These are phyloP conservation scores for Talaromyces funiculosus DNA, from an alignment of 2,329 filamentous ascomycete genomes.

Conservation along the genomic window DNA sequence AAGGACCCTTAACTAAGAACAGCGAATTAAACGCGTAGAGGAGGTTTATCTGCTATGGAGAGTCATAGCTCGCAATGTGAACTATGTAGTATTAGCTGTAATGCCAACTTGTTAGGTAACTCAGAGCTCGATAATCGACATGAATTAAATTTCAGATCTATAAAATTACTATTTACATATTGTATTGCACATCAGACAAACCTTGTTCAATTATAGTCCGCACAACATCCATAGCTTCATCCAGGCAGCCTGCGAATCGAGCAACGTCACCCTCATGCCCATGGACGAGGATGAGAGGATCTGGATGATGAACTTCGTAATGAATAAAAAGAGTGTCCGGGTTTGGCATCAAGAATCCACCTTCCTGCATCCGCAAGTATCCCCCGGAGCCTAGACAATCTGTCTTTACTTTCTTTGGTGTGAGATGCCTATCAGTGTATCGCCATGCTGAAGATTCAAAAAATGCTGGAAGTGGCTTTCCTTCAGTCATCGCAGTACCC, in stretches of 20 bases:
- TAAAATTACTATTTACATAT: too few relatives aligned
- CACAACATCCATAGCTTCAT: too few relatives aligned
- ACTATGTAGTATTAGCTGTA: too few relatives aligned
- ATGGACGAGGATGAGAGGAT: background rate
- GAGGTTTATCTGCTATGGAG: too few relatives aligned
- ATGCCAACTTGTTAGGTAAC: too few relatives aligned
- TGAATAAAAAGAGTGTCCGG: background rate
- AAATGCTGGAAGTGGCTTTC: background rate
- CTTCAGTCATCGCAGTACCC: background rate
- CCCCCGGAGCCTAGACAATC: background rate
- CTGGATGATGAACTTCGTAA: background rate
- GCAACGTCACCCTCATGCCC: background rate
- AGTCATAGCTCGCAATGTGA: too few relatives aligned
- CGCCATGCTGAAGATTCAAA: background rate
- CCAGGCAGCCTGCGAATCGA: background rate
- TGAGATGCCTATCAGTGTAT: background rate
- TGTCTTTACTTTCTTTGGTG: background rate
- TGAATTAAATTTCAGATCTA: too few relatives aligned
- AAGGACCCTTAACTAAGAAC: too few relatives aligned
- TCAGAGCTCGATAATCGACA: too few relatives aligned
- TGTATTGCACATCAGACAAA: too few relatives aligned
- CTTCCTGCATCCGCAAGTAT: background rate
- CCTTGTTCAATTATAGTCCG: too few relatives aligned
- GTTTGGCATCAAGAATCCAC: background rate
- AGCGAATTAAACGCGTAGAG: too few relatives aligned